Conservation (phyloP, 371 early-diverging fungal species). For the Saksenaea oblongispora region DNA sequence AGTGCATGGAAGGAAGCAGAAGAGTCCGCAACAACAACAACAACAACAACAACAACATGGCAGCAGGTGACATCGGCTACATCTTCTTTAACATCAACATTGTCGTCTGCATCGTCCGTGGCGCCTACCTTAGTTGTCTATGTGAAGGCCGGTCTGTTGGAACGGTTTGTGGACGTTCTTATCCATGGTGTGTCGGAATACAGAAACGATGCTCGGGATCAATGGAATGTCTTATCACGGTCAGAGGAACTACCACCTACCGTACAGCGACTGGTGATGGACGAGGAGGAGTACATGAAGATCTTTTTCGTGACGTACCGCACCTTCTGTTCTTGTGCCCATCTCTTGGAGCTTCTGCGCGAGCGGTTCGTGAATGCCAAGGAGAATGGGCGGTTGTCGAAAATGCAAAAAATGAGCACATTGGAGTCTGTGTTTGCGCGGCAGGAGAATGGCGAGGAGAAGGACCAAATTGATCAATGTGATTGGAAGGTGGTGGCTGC, state of each 20-base stretch:
- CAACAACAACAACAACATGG: neutral
- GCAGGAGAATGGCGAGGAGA: neutral
- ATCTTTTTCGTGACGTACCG: slow-evolving; percentile 64
- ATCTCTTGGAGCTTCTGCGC: slow-evolving; percentile 53
- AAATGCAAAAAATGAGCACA: slow-evolving; percentile 7
- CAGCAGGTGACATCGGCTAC: no score
- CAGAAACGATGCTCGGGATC: slow-evolving; percentile 40
- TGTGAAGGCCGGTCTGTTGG: slow-evolving; percentile 58
- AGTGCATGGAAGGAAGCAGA: slow-evolving; percentile 9
- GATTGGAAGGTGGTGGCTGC: slow-evolving; percentile 46
- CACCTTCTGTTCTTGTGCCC: slow-evolving; percentile 46
- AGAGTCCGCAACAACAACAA: neutral
- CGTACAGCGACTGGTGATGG: slow-evolving; percentile 31
- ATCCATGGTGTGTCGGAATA: slow-evolving; percentile 52
- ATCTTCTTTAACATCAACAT: no score
- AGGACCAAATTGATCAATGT: neutral
- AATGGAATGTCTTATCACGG: slow-evolving; percentile 33
- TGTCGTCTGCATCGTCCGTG: neutral
- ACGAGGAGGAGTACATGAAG: slow-evolving; percentile 46
- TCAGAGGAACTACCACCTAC: slow-evolving; percentile 8
- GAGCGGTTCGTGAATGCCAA: slow-evolving; percentile 45
- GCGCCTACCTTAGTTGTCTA: slow-evolving; percentile 23
- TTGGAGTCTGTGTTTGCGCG: slow-evolving; percentile 12
- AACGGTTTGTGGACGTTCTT: slow-evolving; percentile 52
- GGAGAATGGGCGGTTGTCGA: slow-evolving; percentile 10